Evolutionary conservation across 2,329 filamentous ascomycete genomes (phyloP).

Genomic region (Cyclaneusma minus): DNA sequence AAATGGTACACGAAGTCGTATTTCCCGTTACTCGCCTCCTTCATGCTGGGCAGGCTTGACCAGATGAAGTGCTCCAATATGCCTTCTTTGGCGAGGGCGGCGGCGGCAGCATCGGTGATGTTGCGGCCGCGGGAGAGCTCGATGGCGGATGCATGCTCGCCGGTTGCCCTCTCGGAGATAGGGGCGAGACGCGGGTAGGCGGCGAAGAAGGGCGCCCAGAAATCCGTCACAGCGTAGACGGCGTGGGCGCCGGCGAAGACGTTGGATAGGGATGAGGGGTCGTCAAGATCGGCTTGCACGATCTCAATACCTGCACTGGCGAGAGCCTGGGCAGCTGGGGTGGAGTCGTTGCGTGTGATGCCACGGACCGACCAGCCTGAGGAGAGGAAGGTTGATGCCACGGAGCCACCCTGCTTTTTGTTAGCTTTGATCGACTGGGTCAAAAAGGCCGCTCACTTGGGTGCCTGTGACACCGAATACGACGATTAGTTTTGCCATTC

Average conservation of each 20-base stretch:
- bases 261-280: conserved; percentile 6
- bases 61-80: conserved; percentile 12
- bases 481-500: conserved; percentile 5
- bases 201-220: conserved; percentile 12
- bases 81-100: conserved; percentile 12
- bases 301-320: conserved; percentile 24
- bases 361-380: conserved; percentile 27
- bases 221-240: conserved; percentile 24
- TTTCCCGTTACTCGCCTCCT: conserved; percentile 20
- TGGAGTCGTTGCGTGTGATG: conserved; percentile 26
- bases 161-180: conserved; percentile 7
- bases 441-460: conserved; percentile 1
- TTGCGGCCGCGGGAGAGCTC: conserved; percentile 18
- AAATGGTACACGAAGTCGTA: conserved; percentile 23
- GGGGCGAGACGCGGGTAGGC: conserved; percentile 6
- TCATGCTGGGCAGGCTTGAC: conserved; percentile 17
- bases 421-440: neutral
- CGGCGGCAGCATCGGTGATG: conserved; percentile 17
- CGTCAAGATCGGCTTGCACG: conserved; percentile 9
- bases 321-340: conserved; percentile 21
- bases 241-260: conserved; percentile 22
- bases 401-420: conserved; percentile 27
- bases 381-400: conserved; percentile 26
- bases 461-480: conserved; percentile 3
- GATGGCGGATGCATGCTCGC: conserved; percentile 9